phyloP scores from a whole-genome alignment of 2,329 filamentous ascomycete genomes.

The Bipolaris sorokiniana region DNA sequence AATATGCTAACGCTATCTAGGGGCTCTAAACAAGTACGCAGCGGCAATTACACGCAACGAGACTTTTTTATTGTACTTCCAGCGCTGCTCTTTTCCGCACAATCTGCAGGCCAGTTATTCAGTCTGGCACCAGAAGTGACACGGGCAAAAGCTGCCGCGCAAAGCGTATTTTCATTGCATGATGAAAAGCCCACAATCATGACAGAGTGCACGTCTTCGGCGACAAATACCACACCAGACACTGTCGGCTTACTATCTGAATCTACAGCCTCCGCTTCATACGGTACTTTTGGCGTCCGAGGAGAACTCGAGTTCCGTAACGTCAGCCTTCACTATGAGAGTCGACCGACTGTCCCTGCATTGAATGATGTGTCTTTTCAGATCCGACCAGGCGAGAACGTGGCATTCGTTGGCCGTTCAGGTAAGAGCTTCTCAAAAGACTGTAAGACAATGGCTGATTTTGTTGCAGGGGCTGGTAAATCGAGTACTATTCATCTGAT shows the following conservation, averaged over 20 bases:
- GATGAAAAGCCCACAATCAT: constrained; percentile 51
- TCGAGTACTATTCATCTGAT: constrained; percentile 55
- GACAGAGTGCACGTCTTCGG: constrained; percentile 7
- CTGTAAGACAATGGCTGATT: neutral
- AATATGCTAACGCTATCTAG: constrained; percentile 8
- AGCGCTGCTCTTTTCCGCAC: constrained; percentile 55
- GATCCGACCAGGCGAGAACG: constrained; percentile 47
- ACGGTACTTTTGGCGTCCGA: constrained; percentile 26
- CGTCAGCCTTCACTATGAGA: constrained; percentile 44
- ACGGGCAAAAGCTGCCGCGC: constrained; percentile 53
- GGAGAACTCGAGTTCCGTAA: constrained; percentile 44
- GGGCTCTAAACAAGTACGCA: constrained; percentile 53
- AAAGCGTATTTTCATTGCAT: constrained; percentile 52
- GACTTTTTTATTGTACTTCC: constrained; percentile 56
- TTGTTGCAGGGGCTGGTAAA: constrained; percentile 50
- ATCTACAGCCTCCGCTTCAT: constrained; percentile 24
- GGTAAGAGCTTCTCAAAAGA: constrained; percentile 17
- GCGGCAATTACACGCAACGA: constrained; percentile 50
- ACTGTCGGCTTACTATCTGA: constrained; percentile 19
- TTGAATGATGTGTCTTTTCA: constrained; percentile 50
- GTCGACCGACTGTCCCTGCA: constrained; percentile 37
- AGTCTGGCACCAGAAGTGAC: constrained; percentile 55
- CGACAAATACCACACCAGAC: constrained; percentile 1
- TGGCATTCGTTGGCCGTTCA: constrained; percentile 53
- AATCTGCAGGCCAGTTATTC: constrained; percentile 56